phyloP scores from a whole-genome alignment of 495 filamentous ascomycete species.

The Annulohypoxylon bovei region DNA sequence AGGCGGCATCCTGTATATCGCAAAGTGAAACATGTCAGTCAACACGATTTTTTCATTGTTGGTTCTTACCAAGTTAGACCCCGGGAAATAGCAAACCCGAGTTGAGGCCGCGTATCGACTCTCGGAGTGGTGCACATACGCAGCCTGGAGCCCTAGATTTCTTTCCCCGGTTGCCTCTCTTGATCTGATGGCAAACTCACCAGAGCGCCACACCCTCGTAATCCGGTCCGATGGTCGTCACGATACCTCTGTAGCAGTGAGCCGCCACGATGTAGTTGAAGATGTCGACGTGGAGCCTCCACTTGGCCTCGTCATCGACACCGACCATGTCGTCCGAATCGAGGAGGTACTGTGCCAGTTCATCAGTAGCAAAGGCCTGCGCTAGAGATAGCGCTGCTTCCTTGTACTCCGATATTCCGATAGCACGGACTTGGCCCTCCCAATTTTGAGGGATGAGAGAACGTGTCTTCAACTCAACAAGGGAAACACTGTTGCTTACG shows the following conservation, averaged over 20 bases:
- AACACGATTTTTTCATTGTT: slow-evolving; percentile 2
- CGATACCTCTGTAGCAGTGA: slow-evolving; percentile 75
- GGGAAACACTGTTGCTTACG: slow-evolving; percentile 50
- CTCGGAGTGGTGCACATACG: slow-evolving; percentile 16
- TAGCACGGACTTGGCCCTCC: slow-evolving; percentile 64
- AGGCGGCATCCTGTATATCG: slow-evolving; percentile 73
- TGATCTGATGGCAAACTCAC: slow-evolving; percentile 60
- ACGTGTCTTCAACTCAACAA: slow-evolving; percentile 56
- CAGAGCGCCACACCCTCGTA: slow-evolving; percentile 81
- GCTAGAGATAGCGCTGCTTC: slow-evolving; percentile 74
- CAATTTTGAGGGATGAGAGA: slow-evolving; percentile 59
- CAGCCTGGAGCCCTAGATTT: slow-evolving; percentile 29
- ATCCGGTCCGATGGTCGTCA: slow-evolving; percentile 74
- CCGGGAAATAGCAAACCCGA: slow-evolving; percentile 27
- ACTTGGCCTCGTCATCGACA: slow-evolving; percentile 70
- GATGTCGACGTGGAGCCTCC: slow-evolving; percentile 77
- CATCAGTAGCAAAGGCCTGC: slow-evolving; percentile 78
- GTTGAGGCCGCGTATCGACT: slow-evolving; percentile 24
- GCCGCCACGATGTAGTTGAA: slow-evolving; percentile 77
- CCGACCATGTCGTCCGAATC: slow-evolving; percentile 71
- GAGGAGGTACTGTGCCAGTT: slow-evolving; percentile 75
- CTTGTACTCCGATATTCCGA: slow-evolving; percentile 70
- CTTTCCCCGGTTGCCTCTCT: slow-evolving; percentile 27
- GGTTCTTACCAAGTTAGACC: slow-evolving; percentile 16
- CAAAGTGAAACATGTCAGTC: slow-evolving; percentile 29